Base-by-base conservation (phyloP, 176 grass and related monocot species). In the Eleusine coracana region DNA sequence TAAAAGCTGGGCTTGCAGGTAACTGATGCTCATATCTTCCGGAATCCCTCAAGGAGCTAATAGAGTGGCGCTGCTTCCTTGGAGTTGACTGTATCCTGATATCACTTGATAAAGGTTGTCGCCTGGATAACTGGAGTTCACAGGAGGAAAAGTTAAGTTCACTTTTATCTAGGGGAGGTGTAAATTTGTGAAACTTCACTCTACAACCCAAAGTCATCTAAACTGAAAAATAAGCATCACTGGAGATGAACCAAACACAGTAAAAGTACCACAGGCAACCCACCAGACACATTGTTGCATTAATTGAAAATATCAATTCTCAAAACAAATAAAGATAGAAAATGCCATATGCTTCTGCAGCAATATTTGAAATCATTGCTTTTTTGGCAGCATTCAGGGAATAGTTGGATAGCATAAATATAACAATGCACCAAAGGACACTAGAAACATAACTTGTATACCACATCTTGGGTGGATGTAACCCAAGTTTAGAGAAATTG, bases 81-180 rank as follows among this genome's bases (percentile, higher is more conserved):
- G 87, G 90, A 66, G 83, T 89, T 29, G 86, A 92, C 5, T 76
- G 50, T 49, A 73, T 73, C 73, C 68, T 73, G 56, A 78, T 14
- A 25, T 90, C 73, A 73, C 44, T 28, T 72, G 58, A 80, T 37
- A 79, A 86, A 86, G 65, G 59, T 75, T 55, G 74, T 7, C 38
- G 54, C 51, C 75, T 86, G 31, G 71, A 45, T 52, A 51, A 56
- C 90, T 92, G 80, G 3, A 39, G 7, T 52, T 10, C 55, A 86
- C 1, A 55, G 45, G 9, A 25, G 31, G 14, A 31, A 54, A 51
- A 25, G 5, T 10, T 81, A 37, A 77, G 48, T 78, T 86, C 10
- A 73, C 65, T 78, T 67, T 58, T 48, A 67, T 72, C 37, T 37
- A 54, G 11, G 16, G 56, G 58, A 40, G 3, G 5, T 31, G 3